Conservation (phyloP, 2,329 filamentous ascomycete species). For the Xylariaceae sp. region DNA sequence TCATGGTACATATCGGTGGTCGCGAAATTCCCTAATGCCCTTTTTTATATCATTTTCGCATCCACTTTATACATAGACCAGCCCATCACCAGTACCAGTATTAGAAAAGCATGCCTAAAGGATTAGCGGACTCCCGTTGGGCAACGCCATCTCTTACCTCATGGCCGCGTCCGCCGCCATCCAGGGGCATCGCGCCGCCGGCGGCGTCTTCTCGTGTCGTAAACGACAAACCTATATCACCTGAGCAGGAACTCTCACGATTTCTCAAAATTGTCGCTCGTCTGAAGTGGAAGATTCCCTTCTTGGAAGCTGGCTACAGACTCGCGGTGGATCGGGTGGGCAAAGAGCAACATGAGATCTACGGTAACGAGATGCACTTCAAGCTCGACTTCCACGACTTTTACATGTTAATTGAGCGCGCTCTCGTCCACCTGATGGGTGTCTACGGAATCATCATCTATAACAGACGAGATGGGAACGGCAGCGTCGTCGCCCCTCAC, state of each 20-base stretch:
- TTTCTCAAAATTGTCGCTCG: conserved; percentile 61
- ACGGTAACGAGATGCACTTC: conserved; percentile 60
- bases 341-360: conserved; percentile 33
- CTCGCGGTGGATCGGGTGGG: conserved; percentile 43
- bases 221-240: conserved; percentile 12
- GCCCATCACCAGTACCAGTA: too few species aligned
- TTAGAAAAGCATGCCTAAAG: neutral
- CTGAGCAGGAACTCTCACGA: conserved; percentile 47
- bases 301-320: conserved; percentile 56
- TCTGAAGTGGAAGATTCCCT: conserved; percentile 62
- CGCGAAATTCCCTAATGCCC: too few species aligned
- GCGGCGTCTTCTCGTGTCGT: neutral
- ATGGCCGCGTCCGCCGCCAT: conserved; percentile 13
- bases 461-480: conserved; percentile 11
- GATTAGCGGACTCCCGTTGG: conserved; percentile 26
- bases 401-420: conserved; percentile 70
- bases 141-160: conserved; percentile 13
- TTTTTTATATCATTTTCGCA: too few species aligned
- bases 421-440: conserved; percentile 63
- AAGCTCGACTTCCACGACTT: conserved; percentile 78
- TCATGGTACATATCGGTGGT: too few species aligned
- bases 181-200: conserved; percentile 1
- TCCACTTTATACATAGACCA: too few species aligned
- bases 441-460: conserved; percentile 58
- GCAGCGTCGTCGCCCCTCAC: conserved; percentile 10